These are phyloP conservation scores for Symbiodinium pilosum DNA, from an alignment of 73 alveolate genomes.

Conservation along the genomic window DNA sequence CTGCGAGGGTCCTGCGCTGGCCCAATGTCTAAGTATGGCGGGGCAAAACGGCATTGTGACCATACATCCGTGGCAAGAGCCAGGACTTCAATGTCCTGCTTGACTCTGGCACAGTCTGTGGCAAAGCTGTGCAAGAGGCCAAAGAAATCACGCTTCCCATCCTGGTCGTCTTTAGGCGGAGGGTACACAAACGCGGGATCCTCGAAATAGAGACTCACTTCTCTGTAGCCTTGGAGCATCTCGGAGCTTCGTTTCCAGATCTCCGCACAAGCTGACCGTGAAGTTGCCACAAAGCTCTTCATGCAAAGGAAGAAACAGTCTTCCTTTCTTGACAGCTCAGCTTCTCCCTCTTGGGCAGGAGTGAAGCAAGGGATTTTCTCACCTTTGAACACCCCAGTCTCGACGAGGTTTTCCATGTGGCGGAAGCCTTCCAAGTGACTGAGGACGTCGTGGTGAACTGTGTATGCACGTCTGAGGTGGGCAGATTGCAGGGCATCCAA, in stretches of 20 bases:
- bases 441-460: not conserved
- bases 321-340: too few species aligned
- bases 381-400: constrained; percentile 35
- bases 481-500: constrained; percentile 41
- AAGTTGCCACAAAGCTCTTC: constrained; percentile 6
- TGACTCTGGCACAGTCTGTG: constrained; percentile 34
- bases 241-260: constrained; percentile 9
- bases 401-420: constrained; percentile 24
- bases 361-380: not conserved
- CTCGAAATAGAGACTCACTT: constrained; percentile 53
- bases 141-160: constrained; percentile 37
- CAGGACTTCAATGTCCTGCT: constrained; percentile 51
- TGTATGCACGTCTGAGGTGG: constrained; percentile 28
- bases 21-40: not conserved
- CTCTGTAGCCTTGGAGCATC: constrained; percentile 9
- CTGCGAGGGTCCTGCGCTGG: not conserved
- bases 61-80: not conserved
- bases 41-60: not conserved
- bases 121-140: constrained; percentile 19
- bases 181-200: constrained; percentile 62
- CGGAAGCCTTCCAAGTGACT: constrained; percentile 53
- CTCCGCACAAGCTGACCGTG: constrained; percentile 17
- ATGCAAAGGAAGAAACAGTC: not conserved
- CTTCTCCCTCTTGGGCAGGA: not conserved
- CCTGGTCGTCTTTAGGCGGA: constrained; percentile 53